Percentiles rank a stretch among this genome's conserved stretches.
phyloP scores from a whole-genome alignment of 2,329 filamentous ascomycete species.

The Colletotrichum sp. region DNA sequence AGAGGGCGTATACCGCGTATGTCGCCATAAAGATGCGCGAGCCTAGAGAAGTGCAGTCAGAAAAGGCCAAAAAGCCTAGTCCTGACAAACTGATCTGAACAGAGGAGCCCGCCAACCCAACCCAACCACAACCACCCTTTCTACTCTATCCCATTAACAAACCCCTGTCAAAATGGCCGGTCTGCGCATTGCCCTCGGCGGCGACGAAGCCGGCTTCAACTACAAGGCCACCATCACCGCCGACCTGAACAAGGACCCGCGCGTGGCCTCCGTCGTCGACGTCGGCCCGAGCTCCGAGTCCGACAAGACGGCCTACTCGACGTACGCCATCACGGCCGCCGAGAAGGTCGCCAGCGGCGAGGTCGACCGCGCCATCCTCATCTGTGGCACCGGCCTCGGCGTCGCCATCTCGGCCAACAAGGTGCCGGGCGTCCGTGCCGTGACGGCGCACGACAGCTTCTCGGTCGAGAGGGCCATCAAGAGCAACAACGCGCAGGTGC shows the following conservation, averaged over 20 bases:
- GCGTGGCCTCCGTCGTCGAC: conserved; percentile 72
- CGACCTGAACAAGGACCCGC: conserved; percentile 70
- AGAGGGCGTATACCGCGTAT: background rate
- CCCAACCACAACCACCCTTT: background rate
- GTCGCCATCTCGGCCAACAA: conserved; percentile 90
- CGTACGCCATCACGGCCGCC: conserved; percentile 76
- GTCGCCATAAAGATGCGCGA: background rate
- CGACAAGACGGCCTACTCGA: conserved; percentile 84
- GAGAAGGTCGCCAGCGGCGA: conserved; percentile 64
- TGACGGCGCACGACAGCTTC: conserved; percentile 87
- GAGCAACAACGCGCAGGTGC: conserved; percentile 85
- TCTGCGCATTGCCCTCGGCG: conserved; percentile 20
- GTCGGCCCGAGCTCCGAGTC: conserved; percentile 69
- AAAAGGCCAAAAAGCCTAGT: background rate
- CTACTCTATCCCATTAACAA: background rate
- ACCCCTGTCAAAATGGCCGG: background rate
- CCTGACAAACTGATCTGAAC: background rate
- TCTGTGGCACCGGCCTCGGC: conserved; percentile 86
- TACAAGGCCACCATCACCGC: conserved; percentile 82
- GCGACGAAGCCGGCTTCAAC: conserved; percentile 69
- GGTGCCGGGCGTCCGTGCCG: conserved; percentile 80
- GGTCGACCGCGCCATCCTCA: conserved; percentile 78
- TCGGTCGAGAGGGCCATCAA: conserved; percentile 82
- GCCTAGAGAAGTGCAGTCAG: background rate
- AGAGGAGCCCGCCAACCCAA: background rate